Conservation (phyloP, 257 asterid species). For the Avicennia marina region DNA sequence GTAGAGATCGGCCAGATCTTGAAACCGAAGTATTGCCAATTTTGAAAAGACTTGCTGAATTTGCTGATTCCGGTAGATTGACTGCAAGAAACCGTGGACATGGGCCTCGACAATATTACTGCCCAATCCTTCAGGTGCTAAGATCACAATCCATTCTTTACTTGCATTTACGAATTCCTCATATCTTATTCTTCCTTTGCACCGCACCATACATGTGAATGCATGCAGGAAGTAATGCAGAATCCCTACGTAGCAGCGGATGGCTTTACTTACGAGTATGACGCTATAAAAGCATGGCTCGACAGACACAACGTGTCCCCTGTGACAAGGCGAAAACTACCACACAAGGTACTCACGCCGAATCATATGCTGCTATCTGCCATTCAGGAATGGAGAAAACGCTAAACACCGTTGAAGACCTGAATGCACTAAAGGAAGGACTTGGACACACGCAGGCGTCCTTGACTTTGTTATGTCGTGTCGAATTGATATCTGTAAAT, state of each 20-base stretch:
- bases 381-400: constrained; percentile 59
- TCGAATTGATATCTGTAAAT: no score
- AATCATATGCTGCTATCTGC: constrained; percentile 61
- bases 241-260: constrained; percentile 85
- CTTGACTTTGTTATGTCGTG: no score
- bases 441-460: no score
- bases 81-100: constrained; percentile 23
- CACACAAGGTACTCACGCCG: constrained; percentile 55
- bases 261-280: constrained; percentile 79
- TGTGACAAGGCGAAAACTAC: constrained; percentile 52
- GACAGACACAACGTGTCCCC: constrained; percentile 58
- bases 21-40: constrained; percentile 70
- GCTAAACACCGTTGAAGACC: no score
- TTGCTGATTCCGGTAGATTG: constrained; percentile 41
- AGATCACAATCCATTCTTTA: background rate
- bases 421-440: no score
- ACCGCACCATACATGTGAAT: background rate
- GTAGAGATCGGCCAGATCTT: constrained; percentile 93
- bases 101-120: constrained; percentile 66
- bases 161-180: background rate
- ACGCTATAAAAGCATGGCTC: constrained; percentile 70
- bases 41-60: constrained; percentile 55
- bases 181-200: constrained; percentile 16
- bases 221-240: constrained; percentile 77
- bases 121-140: constrained; percentile 82